phyloP scores from a whole-genome alignment of 192 early-diverging fungal species.

The Podila epicladia region DNA sequence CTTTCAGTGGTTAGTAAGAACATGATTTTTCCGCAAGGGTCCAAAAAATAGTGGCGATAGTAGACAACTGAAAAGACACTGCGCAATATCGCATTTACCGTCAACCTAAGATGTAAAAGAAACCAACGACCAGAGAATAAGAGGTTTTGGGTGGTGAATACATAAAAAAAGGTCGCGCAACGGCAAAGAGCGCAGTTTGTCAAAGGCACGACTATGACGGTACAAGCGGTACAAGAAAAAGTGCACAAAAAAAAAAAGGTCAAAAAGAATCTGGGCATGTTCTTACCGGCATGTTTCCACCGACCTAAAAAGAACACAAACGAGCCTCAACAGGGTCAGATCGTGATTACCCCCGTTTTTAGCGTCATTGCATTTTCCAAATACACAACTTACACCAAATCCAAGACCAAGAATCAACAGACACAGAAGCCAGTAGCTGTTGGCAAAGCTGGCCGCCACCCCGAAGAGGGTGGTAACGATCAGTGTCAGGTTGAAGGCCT shows the following conservation, averaged over 20 bases:
- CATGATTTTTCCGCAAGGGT: neutral
- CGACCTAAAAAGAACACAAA: slow-evolving; percentile 46
- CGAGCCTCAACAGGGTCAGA: neutral
- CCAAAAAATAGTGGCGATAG: neutral
- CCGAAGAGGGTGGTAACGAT: slow-evolving; percentile 78
- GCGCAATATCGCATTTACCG: slow-evolving; percentile 14
- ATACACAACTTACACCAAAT: slow-evolving; percentile 68
- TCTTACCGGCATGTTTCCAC: slow-evolving; percentile 59
- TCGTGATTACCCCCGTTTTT: too few species aligned
- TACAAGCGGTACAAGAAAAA: neutral
- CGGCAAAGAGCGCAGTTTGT: too few species aligned
- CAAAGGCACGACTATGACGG: neutral
- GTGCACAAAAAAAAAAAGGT: neutral
- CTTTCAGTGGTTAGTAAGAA: neutral
- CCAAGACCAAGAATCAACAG: slow-evolving; percentile 73
- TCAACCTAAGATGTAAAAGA: slow-evolving; percentile 21
- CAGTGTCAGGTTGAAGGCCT: slow-evolving; percentile 82
- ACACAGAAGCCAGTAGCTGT: slow-evolving; percentile 71
- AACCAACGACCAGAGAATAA: too few species aligned
- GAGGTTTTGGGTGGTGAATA: too few species aligned
- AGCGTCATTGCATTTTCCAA: too few species aligned
- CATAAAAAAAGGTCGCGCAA: too few species aligned
- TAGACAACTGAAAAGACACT: neutral
- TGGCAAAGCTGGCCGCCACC: slow-evolving; percentile 70
- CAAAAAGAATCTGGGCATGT: neutral